Evolutionary conservation across 2,329 filamentous ascomycete species (phyloP).

Genomic region (Macrophomina pseudophaseolina): DNA sequence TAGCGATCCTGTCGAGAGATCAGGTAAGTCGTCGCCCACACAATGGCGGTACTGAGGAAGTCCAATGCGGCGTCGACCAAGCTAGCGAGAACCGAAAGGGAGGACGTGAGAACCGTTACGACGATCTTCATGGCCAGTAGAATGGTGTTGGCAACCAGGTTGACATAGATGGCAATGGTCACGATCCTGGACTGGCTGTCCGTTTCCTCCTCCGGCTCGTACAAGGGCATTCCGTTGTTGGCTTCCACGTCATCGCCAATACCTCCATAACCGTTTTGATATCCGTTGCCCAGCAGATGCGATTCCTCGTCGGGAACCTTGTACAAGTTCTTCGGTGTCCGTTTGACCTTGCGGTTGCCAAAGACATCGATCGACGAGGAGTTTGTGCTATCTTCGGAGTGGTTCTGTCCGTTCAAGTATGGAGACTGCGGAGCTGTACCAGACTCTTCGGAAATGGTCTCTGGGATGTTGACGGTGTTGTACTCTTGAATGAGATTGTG

Average conservation of each 20-base stretch:
- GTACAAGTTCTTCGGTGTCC: constrained; percentile 84
- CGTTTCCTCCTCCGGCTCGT: constrained; percentile 71
- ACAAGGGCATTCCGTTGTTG: constrained; percentile 63
- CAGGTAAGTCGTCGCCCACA: constrained; percentile 77
- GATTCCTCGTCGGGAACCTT: constrained; percentile 71
- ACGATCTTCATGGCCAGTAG: constrained; percentile 77
- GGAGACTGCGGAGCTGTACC: constrained; percentile 33
- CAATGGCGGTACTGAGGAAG: constrained; percentile 80
- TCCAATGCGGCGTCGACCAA: constrained; percentile 81
- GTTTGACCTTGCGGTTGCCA: constrained; percentile 40
- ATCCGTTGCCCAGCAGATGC: constrained; percentile 56
- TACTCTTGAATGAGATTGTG: constrained; percentile 93
- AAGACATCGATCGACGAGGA: constrained; percentile 28
- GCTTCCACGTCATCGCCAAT: constrained; percentile 51
- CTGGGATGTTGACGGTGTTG: constrained; percentile 67
- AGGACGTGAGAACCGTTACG: constrained; percentile 78
- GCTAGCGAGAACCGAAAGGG: constrained; percentile 79
- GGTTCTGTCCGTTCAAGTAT: constrained; percentile 27
- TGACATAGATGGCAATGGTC: constrained; percentile 85
- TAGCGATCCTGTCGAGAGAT: constrained; percentile 77
- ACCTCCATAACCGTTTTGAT: constrained; percentile 5
- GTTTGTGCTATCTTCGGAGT: constrained; percentile 37
- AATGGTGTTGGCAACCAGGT: constrained; percentile 76
- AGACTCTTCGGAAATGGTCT: constrained; percentile 76
- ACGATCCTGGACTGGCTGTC: constrained; percentile 78